Conservation (phyloP, 371 early-diverging fungal genomes). For the Syncephalastrum racemosum region DNA sequence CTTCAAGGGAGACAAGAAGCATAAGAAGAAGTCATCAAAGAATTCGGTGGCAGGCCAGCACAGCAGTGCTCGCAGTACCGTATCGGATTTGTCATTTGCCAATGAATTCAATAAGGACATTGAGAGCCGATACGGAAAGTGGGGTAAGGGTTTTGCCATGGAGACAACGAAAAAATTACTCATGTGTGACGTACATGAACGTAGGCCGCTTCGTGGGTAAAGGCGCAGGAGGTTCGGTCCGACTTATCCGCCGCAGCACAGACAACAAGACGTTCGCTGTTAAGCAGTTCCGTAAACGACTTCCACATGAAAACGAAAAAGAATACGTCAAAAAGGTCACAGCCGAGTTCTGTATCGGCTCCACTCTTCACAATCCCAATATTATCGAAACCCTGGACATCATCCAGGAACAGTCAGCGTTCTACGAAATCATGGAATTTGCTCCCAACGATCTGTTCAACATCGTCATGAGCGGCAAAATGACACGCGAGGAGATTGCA, state of each 20-base stretch:
- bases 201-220: slow-evolving; percentile 46
- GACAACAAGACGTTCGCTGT: slow-evolving; percentile 69
- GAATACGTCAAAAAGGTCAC: slow-evolving; percentile 81
- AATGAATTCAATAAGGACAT: slow-evolving; percentile 29
- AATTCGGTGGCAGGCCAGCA: neutral
- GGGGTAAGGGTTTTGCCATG: slow-evolving; percentile 20
- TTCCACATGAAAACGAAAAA: slow-evolving; percentile 61
- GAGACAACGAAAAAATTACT: neutral
- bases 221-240: slow-evolving; percentile 69
- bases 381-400: slow-evolving; percentile 85
- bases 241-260: slow-evolving; percentile 45
- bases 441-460: slow-evolving; percentile 74
- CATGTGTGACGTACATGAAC: slow-evolving; percentile 1
- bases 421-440: slow-evolving; percentile 80
- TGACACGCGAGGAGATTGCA: slow-evolving; percentile 57
- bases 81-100: slow-evolving; percentile 18
- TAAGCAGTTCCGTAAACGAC: slow-evolving; percentile 77
- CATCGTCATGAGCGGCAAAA: slow-evolving; percentile 61
- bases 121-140: slow-evolving; percentile 26
- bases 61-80: slow-evolving; percentile 2
- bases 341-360: slow-evolving; percentile 82
- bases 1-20: slow-evolving; percentile 16
- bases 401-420: slow-evolving; percentile 57
- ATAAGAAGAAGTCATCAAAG: slow-evolving; percentile 4
- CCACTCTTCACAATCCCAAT: slow-evolving; percentile 75